Evolutionary conservation across 1,284 basidiomycete genomes (phyloP), one percentile per base, ranked within the genome.

Genomic region (Coniferiporia sulphurascens): DNA sequence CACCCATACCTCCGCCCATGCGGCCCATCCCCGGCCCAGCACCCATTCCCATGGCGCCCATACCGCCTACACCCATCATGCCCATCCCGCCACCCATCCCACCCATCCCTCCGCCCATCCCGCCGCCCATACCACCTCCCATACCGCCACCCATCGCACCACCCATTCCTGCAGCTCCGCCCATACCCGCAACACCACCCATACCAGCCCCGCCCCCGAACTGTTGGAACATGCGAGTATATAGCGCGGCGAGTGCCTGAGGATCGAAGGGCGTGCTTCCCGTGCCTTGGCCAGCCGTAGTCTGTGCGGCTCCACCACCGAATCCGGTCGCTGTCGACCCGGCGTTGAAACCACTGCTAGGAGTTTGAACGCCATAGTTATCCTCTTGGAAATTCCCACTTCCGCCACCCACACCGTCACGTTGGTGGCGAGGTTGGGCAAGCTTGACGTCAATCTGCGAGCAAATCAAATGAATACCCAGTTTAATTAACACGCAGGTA

Each of bases 381-480:
- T 62, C 62, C 41, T 64, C 62, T 55, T 58, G 48, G n/a, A 34
- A 38, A 10, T 53, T 51, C 45, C 58, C 62, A 27, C 36, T 48
- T 27, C 32, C 65, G 32, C 54, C 58, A 8, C 58, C 61, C 13
- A 58, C 62, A 22, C 70, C 68, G 43, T 91, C 88, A 35, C 89
- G 82, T 68, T 89, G 87, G 63, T 87, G 87, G 57, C 93, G 84
- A 1, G 93, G 93, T 72, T 95, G 92, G 6, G 93, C 93, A 61
- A 92, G 81, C 74, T 98, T 98, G 58, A 98, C 93, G 69, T 98
- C 95, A 66, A 98, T 95, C 92, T 96, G 65, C 1, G 49, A 13
- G 4, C 46, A 51, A 62, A 44, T 63, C 22, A 15, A 51, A 46
- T 12, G 63, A 41, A 32, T 59, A 43, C 52, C 35, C 60, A 3